phyloP scores from a whole-genome alignment of 2,329 filamentous ascomycete species.

The Volutella citrinella region DNA sequence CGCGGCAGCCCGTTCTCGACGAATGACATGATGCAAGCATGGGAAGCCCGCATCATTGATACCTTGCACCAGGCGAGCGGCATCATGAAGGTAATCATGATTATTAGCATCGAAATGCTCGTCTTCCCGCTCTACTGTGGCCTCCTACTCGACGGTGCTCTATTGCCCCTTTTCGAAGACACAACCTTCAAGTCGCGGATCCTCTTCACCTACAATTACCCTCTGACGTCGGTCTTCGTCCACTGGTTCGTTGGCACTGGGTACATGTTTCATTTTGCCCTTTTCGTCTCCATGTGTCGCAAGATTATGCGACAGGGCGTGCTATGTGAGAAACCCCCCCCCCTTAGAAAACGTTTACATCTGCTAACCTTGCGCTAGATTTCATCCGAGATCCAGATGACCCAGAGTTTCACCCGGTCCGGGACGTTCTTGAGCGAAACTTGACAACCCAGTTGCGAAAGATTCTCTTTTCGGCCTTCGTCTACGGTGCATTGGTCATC shows the following conservation, averaged over 20 bases:
- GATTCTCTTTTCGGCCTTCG: slow-evolving; percentile 91
- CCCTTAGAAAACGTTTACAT: background rate
- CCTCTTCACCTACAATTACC: slow-evolving; percentile 73
- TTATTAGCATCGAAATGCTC: slow-evolving; percentile 99
- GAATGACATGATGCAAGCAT: slow-evolving; percentile 53
- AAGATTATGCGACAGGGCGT: slow-evolving; percentile 96
- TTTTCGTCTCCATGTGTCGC: slow-evolving; percentile 98
- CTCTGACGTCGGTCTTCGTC: slow-evolving; percentile 88
- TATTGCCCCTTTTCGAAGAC: slow-evolving; percentile 84
- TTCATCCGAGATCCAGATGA: slow-evolving; percentile 98
- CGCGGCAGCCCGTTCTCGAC: slow-evolving; percentile 67
- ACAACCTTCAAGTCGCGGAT: slow-evolving; percentile 75
- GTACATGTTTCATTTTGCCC: slow-evolving; percentile 99
- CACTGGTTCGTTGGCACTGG: slow-evolving; percentile 99
- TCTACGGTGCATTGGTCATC: slow-evolving; percentile 91
- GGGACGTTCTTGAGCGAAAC: slow-evolving; percentile 91
- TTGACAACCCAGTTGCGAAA: slow-evolving; percentile 92
- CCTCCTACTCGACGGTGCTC: slow-evolving; percentile 79
- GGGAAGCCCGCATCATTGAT: slow-evolving; percentile 78
- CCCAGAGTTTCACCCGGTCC: slow-evolving; percentile 95
- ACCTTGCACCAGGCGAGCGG: slow-evolving; percentile 89
- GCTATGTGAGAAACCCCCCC: slow-evolving; percentile 61
- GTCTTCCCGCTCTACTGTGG: slow-evolving; percentile 96
- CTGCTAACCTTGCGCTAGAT: slow-evolving; percentile 47
- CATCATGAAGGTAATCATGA: slow-evolving; percentile 95